Percentiles rank a stretch among this genome's conserved stretches.
These are phyloP conservation scores for Musa beccarii DNA, from an alignment of 176 grass and related monocot species.

Conservation along the genomic window DNA sequence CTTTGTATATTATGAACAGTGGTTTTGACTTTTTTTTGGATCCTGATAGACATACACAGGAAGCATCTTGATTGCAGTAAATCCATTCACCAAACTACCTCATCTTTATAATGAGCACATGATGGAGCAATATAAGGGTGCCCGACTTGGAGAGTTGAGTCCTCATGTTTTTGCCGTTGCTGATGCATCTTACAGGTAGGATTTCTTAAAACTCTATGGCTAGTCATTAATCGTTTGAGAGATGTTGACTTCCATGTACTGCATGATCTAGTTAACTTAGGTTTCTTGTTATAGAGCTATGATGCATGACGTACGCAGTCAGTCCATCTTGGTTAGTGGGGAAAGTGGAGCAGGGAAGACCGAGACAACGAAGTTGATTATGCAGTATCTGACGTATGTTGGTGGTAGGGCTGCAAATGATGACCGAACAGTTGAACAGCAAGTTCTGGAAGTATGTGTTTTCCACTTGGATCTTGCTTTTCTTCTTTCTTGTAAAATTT, in stretches of 20 bases:
- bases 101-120: conserved; percentile 97
- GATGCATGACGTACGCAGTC: conserved; percentile 69
- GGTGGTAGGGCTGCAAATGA: conserved; percentile 80
- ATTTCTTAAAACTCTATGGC: not conserved
- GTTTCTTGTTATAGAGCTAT: conserved; percentile 59
- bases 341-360: conserved; percentile 99
- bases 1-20: not conserved
- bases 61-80: conserved; percentile 97
- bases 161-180: conserved; percentile 99
- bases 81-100: conserved; percentile 91
- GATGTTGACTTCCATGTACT: not conserved
- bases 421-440: conserved; percentile 86
- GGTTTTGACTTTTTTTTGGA: not conserved
- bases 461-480: not conserved
- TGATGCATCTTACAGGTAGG: conserved; percentile 84
- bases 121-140: conserved; percentile 97
- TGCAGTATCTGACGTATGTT: conserved; percentile 93
- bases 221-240: not conserved
- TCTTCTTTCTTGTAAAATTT: conserved; percentile 1
- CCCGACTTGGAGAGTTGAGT: conserved; percentile 77
- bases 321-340: conserved; percentile 96
- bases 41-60: conserved; percentile 85
- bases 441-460: conserved; percentile 87
- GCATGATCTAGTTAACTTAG: not conserved
- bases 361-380: conserved; percentile 97